Conservation (phyloP, 2,329 filamentous ascomycete genomes). For the Epichloe gansuensis region DNA sequence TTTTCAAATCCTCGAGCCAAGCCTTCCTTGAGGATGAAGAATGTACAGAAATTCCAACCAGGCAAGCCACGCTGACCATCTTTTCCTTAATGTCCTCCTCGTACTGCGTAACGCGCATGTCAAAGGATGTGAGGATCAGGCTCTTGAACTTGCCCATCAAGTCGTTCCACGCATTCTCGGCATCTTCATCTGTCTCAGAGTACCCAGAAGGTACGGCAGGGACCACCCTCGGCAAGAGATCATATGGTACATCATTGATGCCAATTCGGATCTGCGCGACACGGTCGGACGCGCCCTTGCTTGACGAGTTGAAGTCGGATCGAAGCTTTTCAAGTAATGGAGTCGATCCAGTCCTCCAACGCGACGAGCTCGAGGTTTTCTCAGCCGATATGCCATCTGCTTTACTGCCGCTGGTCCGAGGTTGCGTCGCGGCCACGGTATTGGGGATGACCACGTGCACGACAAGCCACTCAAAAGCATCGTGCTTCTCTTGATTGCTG, state of each 20-base stretch:
- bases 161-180: conserved; percentile 72
- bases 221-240: conserved; percentile 48
- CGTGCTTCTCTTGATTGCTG: conserved; percentile 77
- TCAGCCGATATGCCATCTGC: conserved; percentile 48
- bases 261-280: conserved; percentile 77
- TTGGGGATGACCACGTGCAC: conserved; percentile 86
- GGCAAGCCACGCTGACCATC: conserved; percentile 77
- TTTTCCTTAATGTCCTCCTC: conserved; percentile 92
- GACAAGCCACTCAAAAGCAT: conserved; percentile 93
- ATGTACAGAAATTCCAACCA: conserved; percentile 99
- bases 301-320: conserved; percentile 71
- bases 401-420: conserved; percentile 44
- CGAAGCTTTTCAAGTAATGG: conserved; percentile 83
- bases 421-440: conserved; percentile 67
- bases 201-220: conserved; percentile 53
- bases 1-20: conserved; percentile 90
- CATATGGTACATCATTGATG: conserved; percentile 56
- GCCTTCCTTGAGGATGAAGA: conserved; percentile 95
- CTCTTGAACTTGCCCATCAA: conserved; percentile 77
- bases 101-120: conserved; percentile 81
- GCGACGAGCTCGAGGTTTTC: conserved; percentile 52
- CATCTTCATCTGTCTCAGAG: conserved; percentile 62
- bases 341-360: conserved; percentile 68
- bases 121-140: conserved; percentile 79
- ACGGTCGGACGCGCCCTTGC: conserved; percentile 61